Conservation (phyloP, 805 yeast genomes). For the Wickerhamomyces bisporus region DNA sequence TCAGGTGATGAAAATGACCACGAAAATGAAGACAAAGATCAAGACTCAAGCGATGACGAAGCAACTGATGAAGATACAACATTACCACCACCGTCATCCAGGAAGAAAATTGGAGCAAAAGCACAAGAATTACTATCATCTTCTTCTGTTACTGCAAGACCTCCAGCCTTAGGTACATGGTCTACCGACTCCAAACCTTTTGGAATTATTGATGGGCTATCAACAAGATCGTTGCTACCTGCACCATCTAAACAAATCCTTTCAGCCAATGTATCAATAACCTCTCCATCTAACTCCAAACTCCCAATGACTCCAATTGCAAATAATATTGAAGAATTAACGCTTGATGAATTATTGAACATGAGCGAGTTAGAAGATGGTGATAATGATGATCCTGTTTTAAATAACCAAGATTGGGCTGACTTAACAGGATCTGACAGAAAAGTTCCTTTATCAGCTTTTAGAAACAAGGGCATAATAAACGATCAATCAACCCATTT, state of each 20-base stretch:
- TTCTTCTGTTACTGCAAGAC: constrained; percentile 76
- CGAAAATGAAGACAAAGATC: constrained; percentile 13
- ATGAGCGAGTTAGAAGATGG: constrained; percentile 83
- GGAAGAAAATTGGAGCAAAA: constrained; percentile 61
- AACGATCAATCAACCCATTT: constrained; percentile 24
- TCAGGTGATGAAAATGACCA: constrained; percentile 30
- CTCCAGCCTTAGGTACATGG: constrained; percentile 94
- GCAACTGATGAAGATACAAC: constrained; percentile 92
- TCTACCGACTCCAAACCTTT: constrained; percentile 78
- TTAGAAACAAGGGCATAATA: constrained; percentile 68
- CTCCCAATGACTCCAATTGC: constrained; percentile 19
- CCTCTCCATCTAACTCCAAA: constrained; percentile 1
- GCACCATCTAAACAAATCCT: constrained; percentile 4
- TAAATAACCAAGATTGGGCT: constrained; percentile 31
- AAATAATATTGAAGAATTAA: constrained; percentile 36
- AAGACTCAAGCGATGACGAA: constrained; percentile 57
- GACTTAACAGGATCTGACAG: constrained; percentile 37
- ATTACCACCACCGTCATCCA: constrained; percentile 64
- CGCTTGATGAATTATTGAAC: constrained; percentile 78
- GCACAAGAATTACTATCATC: constrained; percentile 92
- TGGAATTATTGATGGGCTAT: constrained; percentile 90
- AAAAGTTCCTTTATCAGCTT: constrained; percentile 81
- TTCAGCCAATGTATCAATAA: background rate
- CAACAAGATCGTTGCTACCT: constrained; percentile 76
- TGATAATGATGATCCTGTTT: constrained; percentile 43